phyloP scores from a whole-genome alignment of 2,329 filamentous ascomycete species.

The Alternaria sp. region DNA sequence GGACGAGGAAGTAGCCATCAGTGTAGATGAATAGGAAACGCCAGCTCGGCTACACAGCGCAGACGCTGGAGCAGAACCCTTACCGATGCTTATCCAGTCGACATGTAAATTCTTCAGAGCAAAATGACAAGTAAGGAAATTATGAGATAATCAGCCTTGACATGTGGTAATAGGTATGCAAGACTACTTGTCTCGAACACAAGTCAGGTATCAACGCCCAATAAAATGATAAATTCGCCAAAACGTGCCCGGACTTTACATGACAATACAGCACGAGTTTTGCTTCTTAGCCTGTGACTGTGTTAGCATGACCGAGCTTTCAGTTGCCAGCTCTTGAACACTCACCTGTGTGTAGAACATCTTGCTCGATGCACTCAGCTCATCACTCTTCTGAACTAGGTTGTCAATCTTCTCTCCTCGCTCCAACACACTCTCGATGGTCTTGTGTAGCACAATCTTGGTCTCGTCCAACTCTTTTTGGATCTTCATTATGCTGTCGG shows the following conservation, averaged over 20 bases:
- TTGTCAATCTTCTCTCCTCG: slow-evolving; percentile 96
- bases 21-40: neutral
- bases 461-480: slow-evolving; percentile 97
- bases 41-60: neutral
- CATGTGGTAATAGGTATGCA: neutral
- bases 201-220: slow-evolving; percentile 2
- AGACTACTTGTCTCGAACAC: slow-evolving; percentile 6
- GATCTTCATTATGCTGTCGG: slow-evolving; percentile 93
- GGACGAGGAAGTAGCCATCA: neutral
- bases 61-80: too few species aligned
- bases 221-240: neutral
- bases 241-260: slow-evolving; percentile 46
- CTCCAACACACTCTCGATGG: slow-evolving; percentile 86
- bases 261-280: slow-evolving; percentile 65
- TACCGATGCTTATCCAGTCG: neutral
- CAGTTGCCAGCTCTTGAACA: slow-evolving; percentile 10
- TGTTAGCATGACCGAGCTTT: neutral
- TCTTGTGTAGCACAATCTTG: slow-evolving; percentile 96
- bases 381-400: slow-evolving; percentile 91
- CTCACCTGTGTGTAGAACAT: slow-evolving; percentile 88
- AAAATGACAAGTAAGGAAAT: neutral
- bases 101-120: neutral
- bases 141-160: neutral
- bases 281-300: slow-evolving; percentile 59
- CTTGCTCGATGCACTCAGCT: slow-evolving; percentile 89